Conservation (phyloP, 306 rosid genomes). For the Sesbania bispinosa region DNA sequence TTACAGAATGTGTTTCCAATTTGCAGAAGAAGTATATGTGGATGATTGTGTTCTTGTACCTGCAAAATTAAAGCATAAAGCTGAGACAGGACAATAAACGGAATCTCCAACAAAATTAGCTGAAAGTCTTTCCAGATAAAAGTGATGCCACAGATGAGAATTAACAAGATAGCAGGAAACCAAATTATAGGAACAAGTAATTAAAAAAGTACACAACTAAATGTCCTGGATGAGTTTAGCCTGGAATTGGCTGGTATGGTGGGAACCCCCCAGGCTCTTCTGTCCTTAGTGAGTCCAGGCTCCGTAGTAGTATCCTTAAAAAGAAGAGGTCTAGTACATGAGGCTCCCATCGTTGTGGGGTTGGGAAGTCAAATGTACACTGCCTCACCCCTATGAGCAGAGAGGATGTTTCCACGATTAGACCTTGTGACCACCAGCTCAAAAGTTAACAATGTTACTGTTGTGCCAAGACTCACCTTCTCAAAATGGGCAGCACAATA, state of each 20-base stretch:
- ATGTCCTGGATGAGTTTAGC: neutral
- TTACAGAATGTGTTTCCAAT: slow-evolving; percentile 98
- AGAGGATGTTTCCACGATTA: neutral
- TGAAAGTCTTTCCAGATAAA: neutral
- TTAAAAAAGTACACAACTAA: neutral
- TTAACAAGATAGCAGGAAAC: neutral
- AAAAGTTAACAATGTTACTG: neutral
- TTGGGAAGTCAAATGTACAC: neutral
- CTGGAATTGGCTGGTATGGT: neutral
- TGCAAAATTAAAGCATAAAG: slow-evolving; percentile 29
- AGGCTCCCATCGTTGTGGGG: neutral
- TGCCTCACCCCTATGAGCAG: neutral
- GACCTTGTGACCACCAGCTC: neutral
- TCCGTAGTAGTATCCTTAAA: neutral
- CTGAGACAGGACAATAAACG: slow-evolving; percentile 15
- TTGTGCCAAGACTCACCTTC: neutral
- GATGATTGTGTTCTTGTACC: slow-evolving; percentile 99
- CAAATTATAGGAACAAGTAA: too few species aligned
- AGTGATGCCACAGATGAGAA: neutral
- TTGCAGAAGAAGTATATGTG: slow-evolving; percentile 96
- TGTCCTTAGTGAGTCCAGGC: neutral
- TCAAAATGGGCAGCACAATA: neutral
- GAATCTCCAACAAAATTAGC: neutral
- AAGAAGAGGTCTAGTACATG: neutral
- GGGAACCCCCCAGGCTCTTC: neutral